Base-by-base conservation (phyloP, 2,329 filamentous ascomycete genomes). In the Botrytis medusae region DNA sequence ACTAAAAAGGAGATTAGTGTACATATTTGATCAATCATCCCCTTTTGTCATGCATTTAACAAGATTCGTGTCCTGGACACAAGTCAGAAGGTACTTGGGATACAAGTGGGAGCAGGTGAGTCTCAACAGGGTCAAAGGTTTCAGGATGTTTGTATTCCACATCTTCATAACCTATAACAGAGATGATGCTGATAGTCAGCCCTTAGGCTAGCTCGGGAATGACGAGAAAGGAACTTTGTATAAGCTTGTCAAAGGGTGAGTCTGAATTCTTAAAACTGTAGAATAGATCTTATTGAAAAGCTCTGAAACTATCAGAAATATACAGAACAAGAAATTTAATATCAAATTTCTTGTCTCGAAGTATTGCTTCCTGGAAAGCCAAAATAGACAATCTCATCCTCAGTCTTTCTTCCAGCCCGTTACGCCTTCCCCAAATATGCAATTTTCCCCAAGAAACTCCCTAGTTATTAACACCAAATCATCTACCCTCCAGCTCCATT, bases 361-460 rank as follows among this genome's bases (percentile, higher is more conserved):
- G 37, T 57, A 57, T n/a, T 68, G 34, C 48, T 37, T 34, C 40
- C 34, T 32, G n/a, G 48, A 37, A 32, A 68, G 65, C 48, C 48
- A 42, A 68, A 44, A n/a, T 68, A 32, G 65, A 57, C 48, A 16
- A 57, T 68, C 54, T 68, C 65, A 32, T 57, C 48, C 34, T 57
- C 34, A 25, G 48, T 37, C 65, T 68, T 42, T 68, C 51, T 40
- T 57, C 54, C 65, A 32, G 18, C 69, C 69, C 20, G 37, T 67
- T 72, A 42, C 69, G 69, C 69, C 70, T 18, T 60, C 61, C 57
- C 60, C 44, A 59, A 51, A 37, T 65, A 73, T 71, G 65, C 72
- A 76, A 77, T 77, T 76, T 61, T 57, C 64, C 64, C 75, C 64
- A 65, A 72, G 63, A 34, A 76, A 76, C 74, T 74, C 73, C 76